Evolutionary conservation across 805 yeast species (phyloP).

Genomic region (Sugiyamaella lignohabitans): DNA sequence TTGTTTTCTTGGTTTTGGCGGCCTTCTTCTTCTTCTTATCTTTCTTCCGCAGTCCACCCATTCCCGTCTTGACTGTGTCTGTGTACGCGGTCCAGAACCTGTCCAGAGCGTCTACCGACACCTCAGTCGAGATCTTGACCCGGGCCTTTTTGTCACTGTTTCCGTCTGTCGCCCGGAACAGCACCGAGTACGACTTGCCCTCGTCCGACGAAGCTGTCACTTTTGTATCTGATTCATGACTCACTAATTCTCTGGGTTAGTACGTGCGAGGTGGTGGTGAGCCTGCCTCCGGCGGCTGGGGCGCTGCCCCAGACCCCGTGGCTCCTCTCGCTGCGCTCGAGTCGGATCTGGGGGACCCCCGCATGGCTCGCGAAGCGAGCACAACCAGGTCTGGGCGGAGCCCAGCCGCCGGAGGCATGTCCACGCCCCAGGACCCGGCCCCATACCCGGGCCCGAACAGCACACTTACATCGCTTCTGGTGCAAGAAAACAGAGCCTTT

Average conservation of each 20-base stretch:
- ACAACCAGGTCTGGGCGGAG: too few relatives aligned
- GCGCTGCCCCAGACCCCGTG: too few relatives aligned
- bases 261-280: background rate
- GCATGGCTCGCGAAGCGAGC: too few relatives aligned
- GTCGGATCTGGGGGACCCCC: too few relatives aligned
- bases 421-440: too few relatives aligned
- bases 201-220: background rate
- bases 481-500: conserved; percentile 33
- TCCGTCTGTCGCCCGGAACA: conserved; percentile 65
- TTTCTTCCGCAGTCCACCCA: conserved; percentile 72
- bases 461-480: conserved; percentile 30
- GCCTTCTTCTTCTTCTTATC: conserved; percentile 69
- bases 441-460: too few relatives aligned
- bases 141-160: conserved; percentile 43
- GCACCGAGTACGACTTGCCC: conserved; percentile 44
- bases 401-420: too few relatives aligned
- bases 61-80: conserved; percentile 60
- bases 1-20: conserved; percentile 25
- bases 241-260: background rate
- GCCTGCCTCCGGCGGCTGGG: too few relatives aligned
- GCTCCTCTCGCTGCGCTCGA: too few relatives aligned
- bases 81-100: conserved; percentile 74
- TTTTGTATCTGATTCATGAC: background rate
- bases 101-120: conserved; percentile 53
- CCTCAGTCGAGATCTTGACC: conserved; percentile 66